These are phyloP conservation scores for Pseudogymnoascus sp. DNA, from an alignment of 2,329 filamentous ascomycete genomes.

Conservation along the genomic window DNA sequence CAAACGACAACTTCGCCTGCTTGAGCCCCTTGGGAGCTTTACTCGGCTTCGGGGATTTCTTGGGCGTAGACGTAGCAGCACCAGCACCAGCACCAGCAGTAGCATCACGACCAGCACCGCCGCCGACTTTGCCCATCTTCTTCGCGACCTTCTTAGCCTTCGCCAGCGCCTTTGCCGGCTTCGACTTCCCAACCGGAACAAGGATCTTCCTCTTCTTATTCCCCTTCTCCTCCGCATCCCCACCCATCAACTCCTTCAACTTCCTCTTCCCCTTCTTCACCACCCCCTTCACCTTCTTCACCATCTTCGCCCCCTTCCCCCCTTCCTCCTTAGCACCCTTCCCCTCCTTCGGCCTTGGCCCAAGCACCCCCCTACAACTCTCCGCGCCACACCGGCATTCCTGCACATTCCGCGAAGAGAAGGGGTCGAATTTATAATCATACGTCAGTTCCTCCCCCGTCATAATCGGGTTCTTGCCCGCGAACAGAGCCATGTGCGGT, in stretches of 20 bases:
- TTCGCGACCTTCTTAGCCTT: background rate
- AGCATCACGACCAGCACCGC: background rate
- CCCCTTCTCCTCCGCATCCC: background rate
- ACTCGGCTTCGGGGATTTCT: background rate
- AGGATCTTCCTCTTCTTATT: background rate
- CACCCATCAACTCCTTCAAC: background rate
- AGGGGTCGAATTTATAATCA: slow-evolving; percentile 71
- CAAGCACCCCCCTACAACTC: slow-evolving; percentile 58
- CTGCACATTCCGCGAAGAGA: slow-evolving; percentile 62
- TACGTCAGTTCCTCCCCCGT: slow-evolving; percentile 96
- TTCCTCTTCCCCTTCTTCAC: slow-evolving; percentile 2
- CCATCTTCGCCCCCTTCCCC: background rate
- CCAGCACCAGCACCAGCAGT: background rate
- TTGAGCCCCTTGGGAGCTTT: background rate
- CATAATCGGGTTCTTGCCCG: slow-evolving; percentile 80
- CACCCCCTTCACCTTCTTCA: background rate
- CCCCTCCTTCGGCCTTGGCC: slow-evolving; percentile 50
- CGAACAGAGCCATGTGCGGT: slow-evolving; percentile 93
- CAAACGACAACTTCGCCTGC: background rate
- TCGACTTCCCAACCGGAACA: background rate
- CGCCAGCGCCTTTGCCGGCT: background rate
- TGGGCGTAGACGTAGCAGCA: background rate
- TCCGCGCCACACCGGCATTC: slow-evolving; percentile 55
- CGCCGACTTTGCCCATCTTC: background rate
- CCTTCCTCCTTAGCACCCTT: background rate